Evolutionary conservation across 2,329 filamentous ascomycete genomes (phyloP), one percentile per base, ranked within the genome.

Genomic region (Pseudogymnoascus sp.): DNA sequence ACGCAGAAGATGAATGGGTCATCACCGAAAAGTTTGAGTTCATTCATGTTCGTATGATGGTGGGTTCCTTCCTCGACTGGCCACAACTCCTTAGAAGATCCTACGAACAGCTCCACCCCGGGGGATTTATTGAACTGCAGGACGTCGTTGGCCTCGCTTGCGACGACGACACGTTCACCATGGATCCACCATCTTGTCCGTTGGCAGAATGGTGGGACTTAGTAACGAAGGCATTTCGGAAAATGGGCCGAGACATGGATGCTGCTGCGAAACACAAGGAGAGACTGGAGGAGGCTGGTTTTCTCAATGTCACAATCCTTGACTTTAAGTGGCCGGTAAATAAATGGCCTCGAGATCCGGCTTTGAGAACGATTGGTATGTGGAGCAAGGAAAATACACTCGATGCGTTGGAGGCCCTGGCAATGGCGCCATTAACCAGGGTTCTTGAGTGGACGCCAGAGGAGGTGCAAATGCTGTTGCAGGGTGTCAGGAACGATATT

Each of bases 261-360:
- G 73, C 71, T 21, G 72, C 77, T 0, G 67, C 67, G 0, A 50
- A 63, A 0, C 46, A 53, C 15, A 76, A 75, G 60, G 6, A 60
- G 19, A 60, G 56, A 10, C 38, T 69, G 26, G 62, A 67, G 50
- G 64, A 35, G 9, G 69, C 67, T 2, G 69, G 70, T 1, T 71
- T 70, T 62, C 38, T 61, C 13, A 62, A 70, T 64, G 53, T 71
- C 9, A 62, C 72, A 0, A 79, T 83, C 70, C 70, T 75, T 1
- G 69, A 78, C 4, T 80, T 76, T 68, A 79, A 78, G 68, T 79
- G 81, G 73, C 82, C 82, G 0, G 75, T 76, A 31, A 81, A 79
- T 65, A 68, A 73, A 11, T 85, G 82, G 82, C 78, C 81, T 0
- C 78, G 77, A 61, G 78, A 83, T 64, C 73, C 75, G 5, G 76